Conservation (phyloP, 176 grass and related monocot genomes). For the Cenchrus fungigraminus region DNA sequence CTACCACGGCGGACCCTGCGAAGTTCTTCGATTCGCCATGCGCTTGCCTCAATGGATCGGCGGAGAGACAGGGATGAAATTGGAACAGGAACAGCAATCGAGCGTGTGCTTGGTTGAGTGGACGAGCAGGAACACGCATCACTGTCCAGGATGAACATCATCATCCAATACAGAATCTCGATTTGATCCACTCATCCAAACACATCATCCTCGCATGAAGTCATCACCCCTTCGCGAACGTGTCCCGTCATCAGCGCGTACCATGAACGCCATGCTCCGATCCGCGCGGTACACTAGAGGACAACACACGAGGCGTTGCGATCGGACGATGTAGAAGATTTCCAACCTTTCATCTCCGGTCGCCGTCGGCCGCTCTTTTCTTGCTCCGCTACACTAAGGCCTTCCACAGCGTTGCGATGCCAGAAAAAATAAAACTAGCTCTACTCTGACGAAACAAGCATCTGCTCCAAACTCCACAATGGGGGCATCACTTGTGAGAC, state of each 20-base stretch:
- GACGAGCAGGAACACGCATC: too few relatives aligned
- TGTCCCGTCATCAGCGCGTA: background rate
- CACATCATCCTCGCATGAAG: background rate
- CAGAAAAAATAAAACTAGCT: too few relatives aligned
- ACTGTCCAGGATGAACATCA: too few relatives aligned
- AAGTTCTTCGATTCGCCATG: background rate
- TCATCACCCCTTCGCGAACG: background rate
- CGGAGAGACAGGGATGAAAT: background rate
- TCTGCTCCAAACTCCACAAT: too few relatives aligned
- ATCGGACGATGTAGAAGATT: conserved; percentile 10
- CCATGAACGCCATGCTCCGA: background rate
- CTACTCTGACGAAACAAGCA: too few relatives aligned
- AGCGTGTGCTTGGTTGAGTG: too few relatives aligned
- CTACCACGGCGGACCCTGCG: background rate
- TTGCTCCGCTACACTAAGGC: background rate
- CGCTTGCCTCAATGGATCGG: too few relatives aligned
- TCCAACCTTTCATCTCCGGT: background rate
- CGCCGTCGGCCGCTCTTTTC: conserved; percentile 20
- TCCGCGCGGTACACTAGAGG: background rate
- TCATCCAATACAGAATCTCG: too few relatives aligned
- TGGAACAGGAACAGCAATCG: too few relatives aligned
- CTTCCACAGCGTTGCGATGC: too few relatives aligned
- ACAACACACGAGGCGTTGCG: background rate
- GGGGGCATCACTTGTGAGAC: too few relatives aligned
- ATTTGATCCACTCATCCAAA: too few relatives aligned